Evolutionary conservation across 2,329 filamentous ascomycete genomes (phyloP), one percentile per base, ranked within the genome.

Genomic region (Nigrograna mackinnonii): DNA sequence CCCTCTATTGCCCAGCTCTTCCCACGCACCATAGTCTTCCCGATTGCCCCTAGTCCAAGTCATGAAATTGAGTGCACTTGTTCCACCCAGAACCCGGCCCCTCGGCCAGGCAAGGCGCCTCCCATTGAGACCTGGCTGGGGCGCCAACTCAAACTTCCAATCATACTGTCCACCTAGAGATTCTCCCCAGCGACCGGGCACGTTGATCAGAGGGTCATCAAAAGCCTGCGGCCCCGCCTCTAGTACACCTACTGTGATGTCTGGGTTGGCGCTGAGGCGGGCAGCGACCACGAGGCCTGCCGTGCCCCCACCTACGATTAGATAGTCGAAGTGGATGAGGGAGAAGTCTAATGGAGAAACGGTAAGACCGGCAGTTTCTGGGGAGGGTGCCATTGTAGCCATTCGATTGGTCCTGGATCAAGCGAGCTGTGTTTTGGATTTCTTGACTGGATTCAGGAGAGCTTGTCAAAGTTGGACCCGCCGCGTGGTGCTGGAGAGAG

Each of bases 271-370:
- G 35, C 43, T 45, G n/a, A 91, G 78, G 37, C 87, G 82, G 39
- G 85, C 82, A 37, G 86, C 88, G 55, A 91, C 78, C 44, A 91
- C 87, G 70, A 87, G 91, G 65, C 87, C 87, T 30, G 88, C 87
- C 14, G 87, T 91, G 57, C 88, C 88, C 47, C 87, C 87, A 50
- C 87, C 88, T 18, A 48, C 21, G 32, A 50, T 48, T 14, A 47
- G 34, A 37, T 41, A 47, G 36, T 47, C 41, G 21, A 47, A 43
- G 19, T n/a, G 18, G 12, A 31, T 43, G 30, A 30, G 16, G n/a
- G 39, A 31, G 17, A 47, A 43, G n/a, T 20, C 16, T 12, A 35
- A 36, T 13, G 43, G 28, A n/a, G 43, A 28, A 9, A 41, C 22
- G 17, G 26, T n/a, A n/a, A n/a, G n/a, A n/a, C n/a, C n/a, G n/a